A percentile compares a stretch with the other conserved stretches of the same genome.
Conservation (phyloP, 2,329 filamentous ascomycete genomes). For the Claviceps sp. region DNA sequence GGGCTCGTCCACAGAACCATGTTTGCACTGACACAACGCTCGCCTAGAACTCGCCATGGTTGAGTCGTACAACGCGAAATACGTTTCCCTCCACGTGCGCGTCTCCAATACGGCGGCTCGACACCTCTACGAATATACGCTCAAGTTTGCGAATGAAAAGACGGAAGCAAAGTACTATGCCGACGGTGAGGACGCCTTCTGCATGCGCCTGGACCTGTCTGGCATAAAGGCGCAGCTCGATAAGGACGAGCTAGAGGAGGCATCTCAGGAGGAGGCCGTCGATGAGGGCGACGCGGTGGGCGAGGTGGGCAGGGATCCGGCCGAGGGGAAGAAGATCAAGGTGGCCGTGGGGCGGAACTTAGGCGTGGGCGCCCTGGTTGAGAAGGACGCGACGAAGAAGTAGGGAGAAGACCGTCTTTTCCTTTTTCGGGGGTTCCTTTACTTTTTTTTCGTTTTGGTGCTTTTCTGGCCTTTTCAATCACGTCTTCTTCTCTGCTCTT, state of each 20-base stretch:
- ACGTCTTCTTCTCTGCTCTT: background rate
- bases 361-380: slow-evolving; percentile 67
- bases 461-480: background rate
- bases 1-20: no score
- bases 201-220: slow-evolving; percentile 78
- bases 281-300: slow-evolving; percentile 63
- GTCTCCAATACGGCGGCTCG: slow-evolving; percentile 86
- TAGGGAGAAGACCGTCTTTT: background rate
- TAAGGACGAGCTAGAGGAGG: slow-evolving; percentile 13
- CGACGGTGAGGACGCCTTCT: slow-evolving; percentile 90
- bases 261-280: slow-evolving; percentile 24
- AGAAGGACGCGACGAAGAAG: slow-evolving; percentile 47
- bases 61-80: slow-evolving; percentile 79
- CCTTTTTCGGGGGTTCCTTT: background rate
- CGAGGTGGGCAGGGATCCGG: slow-evolving; percentile 42
- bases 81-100: slow-evolving; percentile 92
- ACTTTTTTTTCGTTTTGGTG: background rate
- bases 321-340: slow-evolving; percentile 52
- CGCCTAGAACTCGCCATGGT: slow-evolving; percentile 80
- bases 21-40: background rate
- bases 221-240: slow-evolving; percentile 36
- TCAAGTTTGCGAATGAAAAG: slow-evolving; percentile 80
- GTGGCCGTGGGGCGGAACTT: slow-evolving; percentile 71
- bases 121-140: slow-evolving; percentile 82
- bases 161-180: slow-evolving; percentile 88